Conservation (phyloP, 148 eudicot genomes). For the Bassia scoparia region DNA sequence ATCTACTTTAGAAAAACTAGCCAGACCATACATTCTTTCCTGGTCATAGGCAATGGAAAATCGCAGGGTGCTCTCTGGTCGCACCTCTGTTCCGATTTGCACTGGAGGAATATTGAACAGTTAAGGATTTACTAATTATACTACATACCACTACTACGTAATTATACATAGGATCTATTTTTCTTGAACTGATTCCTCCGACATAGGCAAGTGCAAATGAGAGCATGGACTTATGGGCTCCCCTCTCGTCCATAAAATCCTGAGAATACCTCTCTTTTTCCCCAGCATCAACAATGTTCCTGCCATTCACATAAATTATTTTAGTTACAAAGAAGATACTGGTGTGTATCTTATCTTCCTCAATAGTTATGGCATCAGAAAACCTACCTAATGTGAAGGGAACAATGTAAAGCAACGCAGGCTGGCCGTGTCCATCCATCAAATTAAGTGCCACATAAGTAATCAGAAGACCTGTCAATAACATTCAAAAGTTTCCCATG, state of each 20-base stretch:
- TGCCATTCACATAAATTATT: slow-evolving; percentile 25
- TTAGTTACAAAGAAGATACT: neutral
- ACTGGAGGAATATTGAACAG: too few relatives aligned
- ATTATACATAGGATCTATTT: too few relatives aligned
- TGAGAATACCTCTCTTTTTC: slow-evolving; percentile 62
- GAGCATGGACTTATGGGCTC: slow-evolving; percentile 65
- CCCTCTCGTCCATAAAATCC: slow-evolving; percentile 63
- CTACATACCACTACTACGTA: too few relatives aligned
- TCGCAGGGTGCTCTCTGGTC: neutral
- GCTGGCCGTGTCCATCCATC: slow-evolving; percentile 95
- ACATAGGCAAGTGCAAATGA: slow-evolving; percentile 41
- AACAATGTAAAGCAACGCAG: slow-evolving; percentile 79
- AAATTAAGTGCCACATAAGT: slow-evolving; percentile 77
- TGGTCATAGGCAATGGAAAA: neutral
- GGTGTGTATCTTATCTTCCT: too few relatives aligned
- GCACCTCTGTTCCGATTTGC: too few relatives aligned
- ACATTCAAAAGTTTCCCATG: neutral
- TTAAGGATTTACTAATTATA: too few relatives aligned
- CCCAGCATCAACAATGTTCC: slow-evolving; percentile 63
- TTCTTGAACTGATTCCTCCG: slow-evolving; percentile 28
- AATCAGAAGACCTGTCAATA: slow-evolving; percentile 63
- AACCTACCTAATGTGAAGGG: slow-evolving; percentile 71
- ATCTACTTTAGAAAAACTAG: too few relatives aligned
- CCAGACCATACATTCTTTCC: too few relatives aligned
- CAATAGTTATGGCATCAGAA: neutral